Percentiles rank a stretch among this genome's conserved stretches.
Conservation (phyloP, 2,329 filamentous ascomycete species). For the Nectriaceae sp. region DNA sequence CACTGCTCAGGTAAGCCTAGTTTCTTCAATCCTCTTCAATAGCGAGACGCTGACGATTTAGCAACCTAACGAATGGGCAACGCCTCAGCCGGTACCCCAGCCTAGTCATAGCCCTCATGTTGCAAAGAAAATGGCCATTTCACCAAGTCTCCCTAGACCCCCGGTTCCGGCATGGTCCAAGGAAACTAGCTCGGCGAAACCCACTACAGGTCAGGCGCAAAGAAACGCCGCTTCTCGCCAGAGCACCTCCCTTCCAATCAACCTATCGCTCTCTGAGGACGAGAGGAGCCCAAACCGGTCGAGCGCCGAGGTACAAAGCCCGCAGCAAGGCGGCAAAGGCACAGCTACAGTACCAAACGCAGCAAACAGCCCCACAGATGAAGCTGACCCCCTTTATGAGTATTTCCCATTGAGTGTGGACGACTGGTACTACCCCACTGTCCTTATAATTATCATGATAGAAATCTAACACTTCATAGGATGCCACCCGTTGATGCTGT, state of each 20-base stretch:
- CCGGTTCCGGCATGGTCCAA: conserved; percentile 54
- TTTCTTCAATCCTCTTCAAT: background rate
- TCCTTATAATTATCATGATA: background rate
- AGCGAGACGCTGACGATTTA: conserved; percentile 21
- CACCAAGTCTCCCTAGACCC: conserved; percentile 52
- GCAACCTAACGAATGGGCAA: conserved; percentile 48
- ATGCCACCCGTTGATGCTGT: conserved; percentile 89
- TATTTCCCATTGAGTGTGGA: conserved; percentile 92
- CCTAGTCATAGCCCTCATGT: conserved; percentile 45
- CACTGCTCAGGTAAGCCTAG: conserved; percentile 35
- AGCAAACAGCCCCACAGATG: conserved; percentile 68
- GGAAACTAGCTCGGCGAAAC: conserved; percentile 33
- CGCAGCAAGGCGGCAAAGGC: conserved; percentile 46
- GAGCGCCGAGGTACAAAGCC: conserved; percentile 53
- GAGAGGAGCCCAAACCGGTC: conserved; percentile 58
- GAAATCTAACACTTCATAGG: conserved; percentile 40
- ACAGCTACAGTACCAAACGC: conserved; percentile 35
- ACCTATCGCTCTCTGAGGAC: conserved; percentile 60
- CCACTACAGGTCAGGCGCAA: conserved; percentile 16
- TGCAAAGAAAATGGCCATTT: conserved; percentile 54
- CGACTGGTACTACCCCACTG: conserved; percentile 63
- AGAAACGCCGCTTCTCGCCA: conserved; percentile 28
- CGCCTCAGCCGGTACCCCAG: conserved; percentile 38
- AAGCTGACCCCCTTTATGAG: conserved; percentile 84
- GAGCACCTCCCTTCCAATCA: conserved; percentile 44